These are phyloP conservation scores for Rhizopogon sp. DNA, from an alignment of 768 basidiomycete species.

Conservation along the genomic window DNA sequence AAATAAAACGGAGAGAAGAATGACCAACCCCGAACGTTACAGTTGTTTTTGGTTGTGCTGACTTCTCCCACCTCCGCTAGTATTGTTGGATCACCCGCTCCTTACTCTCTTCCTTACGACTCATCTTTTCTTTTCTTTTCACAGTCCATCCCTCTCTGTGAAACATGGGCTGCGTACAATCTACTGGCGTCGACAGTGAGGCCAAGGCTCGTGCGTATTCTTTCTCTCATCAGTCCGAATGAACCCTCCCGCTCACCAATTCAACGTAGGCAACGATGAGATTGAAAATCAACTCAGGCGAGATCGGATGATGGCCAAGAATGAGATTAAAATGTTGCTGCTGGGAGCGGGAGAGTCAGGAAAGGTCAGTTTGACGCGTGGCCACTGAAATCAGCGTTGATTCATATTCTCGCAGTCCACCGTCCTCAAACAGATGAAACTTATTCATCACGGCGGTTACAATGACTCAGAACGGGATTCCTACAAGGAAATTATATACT, in stretches of 20 bases:
- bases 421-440: constrained; percentile 95
- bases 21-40: too few relatives aligned
- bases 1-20: not conserved
- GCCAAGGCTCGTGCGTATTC: constrained; percentile 72
- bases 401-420: constrained; percentile 53
- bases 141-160: not conserved
- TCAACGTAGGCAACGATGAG: constrained; percentile 73
- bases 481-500: constrained; percentile 94
- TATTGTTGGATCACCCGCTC: constrained; percentile 20
- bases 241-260: not conserved
- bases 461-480: constrained; percentile 85
- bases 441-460: constrained; percentile 90
- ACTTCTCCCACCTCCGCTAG: constrained; percentile 18
- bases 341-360: constrained; percentile 97
- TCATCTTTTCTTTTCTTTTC: constrained; percentile 7
- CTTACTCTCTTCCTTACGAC: constrained; percentile 9
- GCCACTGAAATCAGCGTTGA: not conserved
- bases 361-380: constrained; percentile 51
- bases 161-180: constrained; percentile 72
- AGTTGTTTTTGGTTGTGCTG: constrained; percentile 13
- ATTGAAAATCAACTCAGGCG: constrained; percentile 90
- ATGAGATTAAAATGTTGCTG: constrained; percentile 94
- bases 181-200: constrained; percentile 67
- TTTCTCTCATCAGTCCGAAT: constrained; percentile 1
- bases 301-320: constrained; percentile 85